Evolutionary conservation across 768 basidiomycete species (phyloP).

Genomic region (Mycena capillaripes): DNA sequence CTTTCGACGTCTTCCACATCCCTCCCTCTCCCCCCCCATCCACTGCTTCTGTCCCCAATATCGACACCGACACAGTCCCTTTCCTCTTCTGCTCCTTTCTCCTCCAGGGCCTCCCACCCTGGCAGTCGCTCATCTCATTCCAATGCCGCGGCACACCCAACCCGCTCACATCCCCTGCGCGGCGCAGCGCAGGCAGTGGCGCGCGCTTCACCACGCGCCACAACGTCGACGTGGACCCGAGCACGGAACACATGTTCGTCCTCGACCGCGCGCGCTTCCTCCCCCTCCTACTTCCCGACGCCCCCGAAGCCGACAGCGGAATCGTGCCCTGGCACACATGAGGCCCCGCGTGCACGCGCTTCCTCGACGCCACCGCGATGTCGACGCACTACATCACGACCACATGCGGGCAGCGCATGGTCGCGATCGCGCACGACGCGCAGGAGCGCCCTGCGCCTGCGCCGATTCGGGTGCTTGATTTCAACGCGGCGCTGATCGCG

Average conservation of each 20-base stretch:
- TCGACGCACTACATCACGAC: conserved; percentile 29
- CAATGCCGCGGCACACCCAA: conserved; percentile 20
- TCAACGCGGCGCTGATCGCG: conserved; percentile 5
- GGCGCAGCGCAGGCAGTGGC: neutral
- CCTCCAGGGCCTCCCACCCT: neutral
- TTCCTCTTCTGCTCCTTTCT: too few relatives aligned
- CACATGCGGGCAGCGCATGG: conserved; percentile 23
- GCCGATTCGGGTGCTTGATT: conserved; percentile 21
- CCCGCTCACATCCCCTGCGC: neutral
- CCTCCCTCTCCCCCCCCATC: neutral
- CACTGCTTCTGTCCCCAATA: too few relatives aligned
- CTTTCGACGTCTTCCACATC: conserved; percentile 19
- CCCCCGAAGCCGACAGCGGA: too few relatives aligned
- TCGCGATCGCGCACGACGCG: conserved; percentile 22
- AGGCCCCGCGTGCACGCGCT: conserved; percentile 27
- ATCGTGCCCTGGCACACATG: conserved; percentile 10
- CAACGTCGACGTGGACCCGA: neutral
- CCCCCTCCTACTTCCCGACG: neutral
- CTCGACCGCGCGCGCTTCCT: conserved; percentile 5
- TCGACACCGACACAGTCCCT: too few relatives aligned
- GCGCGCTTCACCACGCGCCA: neutral
- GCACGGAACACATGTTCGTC: conserved; percentile 17
- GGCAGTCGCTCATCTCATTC: neutral
- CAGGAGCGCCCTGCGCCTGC: neutral
- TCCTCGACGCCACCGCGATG: conserved; percentile 8